Conservation (phyloP, 2,329 filamentous ascomycete genomes). For the Fusarium stilboides region DNA sequence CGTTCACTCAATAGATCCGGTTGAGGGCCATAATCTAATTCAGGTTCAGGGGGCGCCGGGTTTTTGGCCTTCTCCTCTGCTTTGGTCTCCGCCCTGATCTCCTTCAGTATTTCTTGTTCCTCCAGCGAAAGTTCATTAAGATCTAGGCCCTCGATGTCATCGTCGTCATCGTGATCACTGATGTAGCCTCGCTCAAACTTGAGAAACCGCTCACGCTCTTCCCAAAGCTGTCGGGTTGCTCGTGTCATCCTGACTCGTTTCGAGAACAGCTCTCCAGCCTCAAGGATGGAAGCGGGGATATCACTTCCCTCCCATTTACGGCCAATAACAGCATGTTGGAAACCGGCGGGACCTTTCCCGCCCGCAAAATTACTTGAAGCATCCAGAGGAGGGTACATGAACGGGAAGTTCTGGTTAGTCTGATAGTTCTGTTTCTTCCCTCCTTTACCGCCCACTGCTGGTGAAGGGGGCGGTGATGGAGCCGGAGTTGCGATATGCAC, state of each 20-base stretch:
- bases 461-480: constrained; percentile 94
- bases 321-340: constrained; percentile 85
- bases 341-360: constrained; percentile 85
- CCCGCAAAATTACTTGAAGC: constrained; percentile 90
- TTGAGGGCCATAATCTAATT: constrained; percentile 65
- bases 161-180: constrained; percentile 62
- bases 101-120: constrained; percentile 59
- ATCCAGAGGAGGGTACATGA: constrained; percentile 95
- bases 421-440: constrained; percentile 99
- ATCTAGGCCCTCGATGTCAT: constrained; percentile 64
- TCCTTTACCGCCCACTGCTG: constrained; percentile 87
- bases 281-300: constrained; percentile 93
- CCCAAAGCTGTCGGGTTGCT: constrained; percentile 93
- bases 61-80: constrained; percentile 46
- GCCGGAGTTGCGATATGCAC: constrained; percentile 99
- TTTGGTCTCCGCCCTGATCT: constrained; percentile 57
- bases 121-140: constrained; percentile 61
- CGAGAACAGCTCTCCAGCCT: constrained; percentile 93
- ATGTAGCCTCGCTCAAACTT: constrained; percentile 94
- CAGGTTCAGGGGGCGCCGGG: constrained; percentile 41
- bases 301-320: constrained; percentile 94
- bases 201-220: constrained; percentile 91
- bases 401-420: constrained; percentile 98
- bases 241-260: constrained; percentile 91
- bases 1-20: constrained; percentile 65